Evolutionary conservation across 768 basidiomycete species (phyloP), one percentile per base, ranked within the genome.

Genomic region (Crepidotus variabilis): DNA sequence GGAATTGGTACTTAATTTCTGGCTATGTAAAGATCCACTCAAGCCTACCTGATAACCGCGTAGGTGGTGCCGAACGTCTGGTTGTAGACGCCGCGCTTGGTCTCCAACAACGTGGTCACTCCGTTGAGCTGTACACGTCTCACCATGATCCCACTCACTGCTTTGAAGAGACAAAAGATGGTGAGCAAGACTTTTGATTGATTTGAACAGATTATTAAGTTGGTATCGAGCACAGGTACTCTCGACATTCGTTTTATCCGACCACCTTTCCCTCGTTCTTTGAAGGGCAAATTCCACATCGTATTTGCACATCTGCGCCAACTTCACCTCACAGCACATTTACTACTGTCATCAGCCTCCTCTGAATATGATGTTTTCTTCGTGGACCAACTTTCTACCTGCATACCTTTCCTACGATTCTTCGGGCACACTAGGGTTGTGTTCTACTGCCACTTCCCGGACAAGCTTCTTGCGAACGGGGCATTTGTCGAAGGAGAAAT

Each of bases 361-460:
- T 36, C 35, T 36, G 64, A 72, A 32, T 85, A 88, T 64, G 95
- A 98, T 66, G 84, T 98, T 20, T 95, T 87, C 73, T 87, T 98
- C 57, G 90, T 98, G 3, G 96, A 98, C 73, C 97, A 98, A 68
- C 84, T 98, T 18, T 94, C 93, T 4, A 93, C 94, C 1, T 94
- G 90, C 60, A 77, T 98, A 22, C 96, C 96, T 0, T 76, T 97
- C 56, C 77, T 99, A 0, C 82, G 91, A 2, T 64, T 74, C 57
- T 64, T 91, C 13, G 81, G 78, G 2, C 76, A 77, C 20, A 91
- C 83, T n/a, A 85, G 92, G 1, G 90, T 96, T 28, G 87, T 98
- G 18, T 98, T 98, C 71, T 98, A 99, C 69, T 96, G 94, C 62
- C 97, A 98, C 69, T 98, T 99, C 62, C 97, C 96, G 0, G 96